Percentiles rank a stretch among this genome's conserved stretches.
Conservation (phyloP, 352 stramenopile species). For the Phytophthora rubi region DNA sequence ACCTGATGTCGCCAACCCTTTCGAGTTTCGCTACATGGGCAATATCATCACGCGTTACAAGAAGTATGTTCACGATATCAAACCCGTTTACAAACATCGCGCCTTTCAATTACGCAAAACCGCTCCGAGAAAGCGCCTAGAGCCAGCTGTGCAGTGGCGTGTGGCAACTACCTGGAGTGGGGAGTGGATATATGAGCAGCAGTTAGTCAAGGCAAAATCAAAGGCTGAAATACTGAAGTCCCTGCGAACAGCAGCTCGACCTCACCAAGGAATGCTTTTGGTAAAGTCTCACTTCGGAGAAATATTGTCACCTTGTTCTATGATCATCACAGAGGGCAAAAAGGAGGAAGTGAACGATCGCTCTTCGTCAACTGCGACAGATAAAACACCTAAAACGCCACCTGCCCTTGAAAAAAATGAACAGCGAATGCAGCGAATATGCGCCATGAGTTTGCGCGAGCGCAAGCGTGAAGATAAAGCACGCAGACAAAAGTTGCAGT, state of each 20-base stretch:
- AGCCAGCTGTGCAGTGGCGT: conserved; percentile 44
- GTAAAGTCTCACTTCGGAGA: conserved; percentile 62
- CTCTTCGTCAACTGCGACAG: background rate
- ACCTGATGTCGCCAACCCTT: conserved; percentile 37
- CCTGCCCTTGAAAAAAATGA: conserved; percentile 11
- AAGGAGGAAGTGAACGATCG: background rate
- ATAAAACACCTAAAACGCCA: background rate
- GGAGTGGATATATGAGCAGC: conserved; percentile 66
- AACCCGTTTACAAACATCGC: conserved; percentile 58
- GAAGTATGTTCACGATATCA: conserved; percentile 58
- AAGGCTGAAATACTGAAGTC: conserved; percentile 51
- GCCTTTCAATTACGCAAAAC: conserved; percentile 38
- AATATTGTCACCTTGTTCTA: conserved; percentile 45
- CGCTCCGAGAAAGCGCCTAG: conserved; percentile 35
- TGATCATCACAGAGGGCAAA: conserved; percentile 5
- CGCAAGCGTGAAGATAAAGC: conserved; percentile 27
- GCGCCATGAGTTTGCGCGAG: conserved; percentile 30
- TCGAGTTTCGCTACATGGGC: conserved; percentile 73
- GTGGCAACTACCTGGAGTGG: conserved; percentile 67
- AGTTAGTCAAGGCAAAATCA: conserved; percentile 32
- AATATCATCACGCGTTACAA: conserved; percentile 69
- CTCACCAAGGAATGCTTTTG: conserved; percentile 32
- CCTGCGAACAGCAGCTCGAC: conserved; percentile 40
- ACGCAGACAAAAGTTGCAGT: conserved; percentile 43
- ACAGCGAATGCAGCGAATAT: conserved; percentile 34